A percentile compares a stretch with the other conserved stretches of the same genome.
These are phyloP conservation scores for Penicillium sp. DNA, from an alignment of 2,329 filamentous ascomycete genomes.

Conservation along the genomic window DNA sequence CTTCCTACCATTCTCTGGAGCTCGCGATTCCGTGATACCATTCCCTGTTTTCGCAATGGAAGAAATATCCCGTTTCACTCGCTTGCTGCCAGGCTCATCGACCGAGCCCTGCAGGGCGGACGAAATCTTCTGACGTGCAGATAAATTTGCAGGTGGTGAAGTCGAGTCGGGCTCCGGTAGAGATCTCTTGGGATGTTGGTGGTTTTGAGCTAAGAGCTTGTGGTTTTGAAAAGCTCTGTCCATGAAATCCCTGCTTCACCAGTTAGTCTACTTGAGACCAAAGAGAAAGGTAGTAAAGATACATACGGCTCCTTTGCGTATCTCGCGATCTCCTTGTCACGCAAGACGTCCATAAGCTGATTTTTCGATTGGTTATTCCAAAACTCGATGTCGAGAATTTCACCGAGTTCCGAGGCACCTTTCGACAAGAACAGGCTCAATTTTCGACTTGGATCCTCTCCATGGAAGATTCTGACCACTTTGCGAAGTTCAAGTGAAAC, in stretches of 20 bases:
- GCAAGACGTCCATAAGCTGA: constrained; percentile 20
- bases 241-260: constrained; percentile 32
- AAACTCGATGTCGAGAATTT: constrained; percentile 33
- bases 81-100: constrained; percentile 5
- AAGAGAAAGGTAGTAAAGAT: not conserved
- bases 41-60: not conserved
- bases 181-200: constrained; percentile 17
- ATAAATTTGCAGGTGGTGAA: constrained; percentile 4
- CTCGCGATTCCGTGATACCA: not conserved
- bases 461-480: constrained; percentile 20
- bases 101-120: constrained; percentile 27
- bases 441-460: constrained; percentile 27
- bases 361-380: constrained; percentile 18
- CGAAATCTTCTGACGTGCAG: constrained; percentile 33
- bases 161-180: constrained; percentile 11
- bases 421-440: constrained; percentile 30
- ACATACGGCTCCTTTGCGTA: constrained; percentile 28
- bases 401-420: constrained; percentile 10
- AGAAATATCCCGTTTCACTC: not conserved
- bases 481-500: constrained; percentile 21
- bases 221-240: constrained; percentile 20
- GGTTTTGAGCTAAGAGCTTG: constrained; percentile 4
- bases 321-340: constrained; percentile 11
- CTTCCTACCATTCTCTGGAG: not conserved
- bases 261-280: not conserved